A percentile compares a stretch with the other conserved stretches of the same genome.
Evolutionary conservation across 352 stramenopile species (phyloP).

Genomic region (Phytopythium ostracodes): DNA sequence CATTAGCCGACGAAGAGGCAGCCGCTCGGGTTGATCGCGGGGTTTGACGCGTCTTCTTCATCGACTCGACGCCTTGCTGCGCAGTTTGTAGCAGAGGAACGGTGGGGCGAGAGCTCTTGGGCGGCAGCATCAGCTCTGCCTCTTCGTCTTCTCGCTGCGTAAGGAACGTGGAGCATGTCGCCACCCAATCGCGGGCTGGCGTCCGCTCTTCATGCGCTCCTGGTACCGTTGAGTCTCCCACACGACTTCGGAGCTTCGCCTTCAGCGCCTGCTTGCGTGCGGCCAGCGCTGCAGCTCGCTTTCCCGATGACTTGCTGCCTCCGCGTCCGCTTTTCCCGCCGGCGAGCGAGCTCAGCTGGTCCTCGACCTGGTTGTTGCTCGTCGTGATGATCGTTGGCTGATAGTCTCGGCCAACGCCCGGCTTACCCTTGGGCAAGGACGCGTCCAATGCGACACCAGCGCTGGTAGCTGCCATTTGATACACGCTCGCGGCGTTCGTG

Average conservation of each 20-base stretch:
- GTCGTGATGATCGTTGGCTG: background rate
- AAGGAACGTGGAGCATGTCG: slow-evolving; percentile 27
- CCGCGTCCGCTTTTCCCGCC: background rate
- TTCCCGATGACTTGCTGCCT: background rate
- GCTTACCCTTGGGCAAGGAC: background rate
- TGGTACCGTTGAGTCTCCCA: background rate
- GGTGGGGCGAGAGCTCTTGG: background rate
- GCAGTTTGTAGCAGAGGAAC: background rate
- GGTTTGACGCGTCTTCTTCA: background rate
- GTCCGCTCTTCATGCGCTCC: background rate
- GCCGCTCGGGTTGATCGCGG: background rate
- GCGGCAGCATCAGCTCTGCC: background rate
- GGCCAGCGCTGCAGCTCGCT: slow-evolving; percentile 5
- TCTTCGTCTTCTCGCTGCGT: slow-evolving; percentile 43
- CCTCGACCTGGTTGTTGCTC: slow-evolving; percentile 20
- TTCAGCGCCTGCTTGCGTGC: slow-evolving; percentile 39
- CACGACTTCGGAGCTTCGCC: slow-evolving; percentile 25
- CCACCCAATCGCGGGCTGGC: background rate
- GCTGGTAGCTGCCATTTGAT: background rate
- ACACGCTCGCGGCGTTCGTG: background rate
- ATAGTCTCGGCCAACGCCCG: background rate
- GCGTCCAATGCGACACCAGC: background rate
- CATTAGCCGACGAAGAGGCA: background rate
- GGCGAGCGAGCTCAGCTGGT: slow-evolving; percentile 2
- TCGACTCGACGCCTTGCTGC: background rate